A percentile compares a stretch with the other conserved stretches of the same genome.
Conservation (phyloP, 2,329 filamentous ascomycete species). For the Paecilomyces fulvus region DNA sequence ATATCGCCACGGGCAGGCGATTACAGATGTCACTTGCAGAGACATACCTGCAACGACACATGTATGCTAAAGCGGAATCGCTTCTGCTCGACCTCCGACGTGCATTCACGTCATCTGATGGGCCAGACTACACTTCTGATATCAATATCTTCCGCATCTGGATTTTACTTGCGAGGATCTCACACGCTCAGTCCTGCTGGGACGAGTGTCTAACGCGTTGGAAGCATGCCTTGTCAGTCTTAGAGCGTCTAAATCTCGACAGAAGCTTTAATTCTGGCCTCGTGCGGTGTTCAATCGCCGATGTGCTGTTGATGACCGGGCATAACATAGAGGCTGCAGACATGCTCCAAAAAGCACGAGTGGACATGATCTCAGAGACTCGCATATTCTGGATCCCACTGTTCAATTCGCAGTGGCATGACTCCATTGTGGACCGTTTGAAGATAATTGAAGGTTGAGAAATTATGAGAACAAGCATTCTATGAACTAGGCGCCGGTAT, state of each 20-base stretch:
- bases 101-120: background rate
- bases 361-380: background rate
- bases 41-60: conserved; percentile 3
- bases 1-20: background rate
- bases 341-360: conserved; percentile 1
- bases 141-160: conserved; percentile 4
- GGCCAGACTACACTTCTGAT: background rate
- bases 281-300: conserved; percentile 7
- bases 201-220: no score
- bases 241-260: background rate
- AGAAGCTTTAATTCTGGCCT: conserved; percentile 5
- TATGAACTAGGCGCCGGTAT: no score
- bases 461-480: no score
- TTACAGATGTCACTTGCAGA: conserved; percentile 2
- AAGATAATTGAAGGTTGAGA: no score
- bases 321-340: background rate
- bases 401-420: no score
- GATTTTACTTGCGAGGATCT: background rate
- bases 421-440: no score
- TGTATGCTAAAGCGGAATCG: conserved; percentile 4
- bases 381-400: no score
- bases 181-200: no score
- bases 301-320: conserved; percentile 4
- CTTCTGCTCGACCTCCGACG: conserved; percentile 1
- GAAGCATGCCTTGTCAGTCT: background rate